Conservation (phyloP, 83 land plant genomes). For the Diphasiastrum complanatum region DNA sequence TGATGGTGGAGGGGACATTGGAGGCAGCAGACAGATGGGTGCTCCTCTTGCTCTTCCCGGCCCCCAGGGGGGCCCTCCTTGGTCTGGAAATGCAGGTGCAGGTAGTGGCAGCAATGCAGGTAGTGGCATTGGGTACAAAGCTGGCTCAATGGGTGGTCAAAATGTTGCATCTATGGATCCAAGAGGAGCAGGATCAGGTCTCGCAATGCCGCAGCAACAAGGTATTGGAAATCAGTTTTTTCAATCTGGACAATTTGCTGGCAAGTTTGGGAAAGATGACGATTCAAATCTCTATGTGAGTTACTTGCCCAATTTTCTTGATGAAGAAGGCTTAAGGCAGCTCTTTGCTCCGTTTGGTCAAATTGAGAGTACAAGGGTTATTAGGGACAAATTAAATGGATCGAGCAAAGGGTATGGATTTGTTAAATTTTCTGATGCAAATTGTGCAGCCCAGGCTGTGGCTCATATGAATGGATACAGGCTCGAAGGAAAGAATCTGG, state of each 20-base stretch:
- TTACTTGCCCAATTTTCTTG: conserved; percentile 63
- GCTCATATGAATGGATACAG: conserved; percentile 65
- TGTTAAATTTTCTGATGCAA: conserved; percentile 64
- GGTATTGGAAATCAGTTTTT: conserved; percentile 7
- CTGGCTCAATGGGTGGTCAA: background rate
- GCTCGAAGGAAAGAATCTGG: conserved; percentile 65
- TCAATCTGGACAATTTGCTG: conserved; percentile 16
- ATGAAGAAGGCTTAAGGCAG: conserved; percentile 63
- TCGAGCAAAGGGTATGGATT: conserved; percentile 87
- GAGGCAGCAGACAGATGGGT: too few relatives aligned
- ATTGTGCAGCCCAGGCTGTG: conserved; percentile 65
- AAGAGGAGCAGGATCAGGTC: background rate
- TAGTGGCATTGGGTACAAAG: background rate
- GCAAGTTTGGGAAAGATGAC: conserved; percentile 50
- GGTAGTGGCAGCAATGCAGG: background rate
- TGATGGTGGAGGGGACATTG: conserved; percentile 21
- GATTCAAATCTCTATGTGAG: conserved; percentile 86
- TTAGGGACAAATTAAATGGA: conserved; percentile 64
- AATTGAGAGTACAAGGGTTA: conserved; percentile 70
- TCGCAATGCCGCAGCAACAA: conserved; percentile 5
- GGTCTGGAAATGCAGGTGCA: too few relatives aligned
- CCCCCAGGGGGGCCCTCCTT: too few relatives aligned
- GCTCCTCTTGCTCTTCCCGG: too few relatives aligned
- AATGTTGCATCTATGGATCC: background rate
- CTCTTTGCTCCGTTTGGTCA: conserved; percentile 68